Conservation (phyloP, 805 yeast species). For the Groenewaldozyma tartarivorans region DNA sequence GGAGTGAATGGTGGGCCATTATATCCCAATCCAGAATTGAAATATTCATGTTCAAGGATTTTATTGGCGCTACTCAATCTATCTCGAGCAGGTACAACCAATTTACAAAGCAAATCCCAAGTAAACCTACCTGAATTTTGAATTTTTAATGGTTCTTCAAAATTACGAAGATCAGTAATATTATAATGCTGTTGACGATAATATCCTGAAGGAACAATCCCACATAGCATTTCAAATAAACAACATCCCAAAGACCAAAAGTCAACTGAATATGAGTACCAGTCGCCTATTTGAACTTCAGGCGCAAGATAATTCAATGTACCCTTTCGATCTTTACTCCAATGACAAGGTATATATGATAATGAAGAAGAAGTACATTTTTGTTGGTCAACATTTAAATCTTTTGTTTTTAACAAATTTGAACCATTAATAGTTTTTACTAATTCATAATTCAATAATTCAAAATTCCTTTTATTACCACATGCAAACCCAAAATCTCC, state of each 20-base stretch:
- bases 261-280: slow-evolving; percentile 55
- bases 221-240: slow-evolving; percentile 60
- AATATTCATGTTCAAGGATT: background rate
- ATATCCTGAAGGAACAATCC: background rate
- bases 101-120: background rate
- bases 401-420: no score
- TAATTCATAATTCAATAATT: background rate
- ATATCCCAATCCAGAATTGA: background rate
- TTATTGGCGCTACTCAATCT: background rate
- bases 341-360: background rate
- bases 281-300: background rate
- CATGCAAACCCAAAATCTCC: background rate
- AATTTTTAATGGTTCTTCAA: background rate
- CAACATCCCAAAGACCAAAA: slow-evolving; percentile 96
- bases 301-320: background rate
- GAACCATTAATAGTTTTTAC: background rate
- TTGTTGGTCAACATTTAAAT: background rate
- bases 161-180: background rate
- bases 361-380: no score
- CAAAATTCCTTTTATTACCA: background rate
- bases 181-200: background rate
- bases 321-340: background rate
- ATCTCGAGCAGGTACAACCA: background rate
- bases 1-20: background rate
- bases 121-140: background rate